Conservation (phyloP, 257 asterid species). For the Nicotiana attenuata region DNA sequence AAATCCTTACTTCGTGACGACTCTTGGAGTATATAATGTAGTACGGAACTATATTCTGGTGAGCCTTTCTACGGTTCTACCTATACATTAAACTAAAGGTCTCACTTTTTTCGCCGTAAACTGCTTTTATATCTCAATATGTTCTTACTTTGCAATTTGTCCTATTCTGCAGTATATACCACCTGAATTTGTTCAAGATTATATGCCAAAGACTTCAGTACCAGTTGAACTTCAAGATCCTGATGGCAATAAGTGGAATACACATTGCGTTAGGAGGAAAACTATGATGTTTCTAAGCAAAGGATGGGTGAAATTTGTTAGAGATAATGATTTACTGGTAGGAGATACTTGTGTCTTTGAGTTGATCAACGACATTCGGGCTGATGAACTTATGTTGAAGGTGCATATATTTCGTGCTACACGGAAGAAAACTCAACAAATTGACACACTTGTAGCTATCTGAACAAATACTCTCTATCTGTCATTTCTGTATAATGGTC, state of each 20-base stretch:
- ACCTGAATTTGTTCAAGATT: not conserved
- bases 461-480: not conserved
- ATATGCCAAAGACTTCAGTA: not conserved
- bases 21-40: not conserved
- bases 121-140: not conserved
- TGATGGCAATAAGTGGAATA: conserved; percentile 7
- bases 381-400: not conserved
- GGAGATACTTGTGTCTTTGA: conserved; percentile 21
- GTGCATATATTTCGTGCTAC: not conserved
- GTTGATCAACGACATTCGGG: not conserved
- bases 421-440: not conserved
- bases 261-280: not conserved
- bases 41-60: not conserved
- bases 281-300: not conserved
- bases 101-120: not conserved
- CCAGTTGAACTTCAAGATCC: conserved; percentile 6
- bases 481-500: not conserved
- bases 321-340: conserved; percentile 4
- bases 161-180: conserved; percentile 14
- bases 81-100: not conserved
- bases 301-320: conserved; percentile 1
- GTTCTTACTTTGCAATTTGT: not conserved
- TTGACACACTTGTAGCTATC: not conserved
- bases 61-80: conserved; percentile 7
- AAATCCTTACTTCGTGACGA: conserved; percentile 3